Conservation (phyloP, 805 yeast genomes). For the Saccharomycopsis sp. region DNA sequence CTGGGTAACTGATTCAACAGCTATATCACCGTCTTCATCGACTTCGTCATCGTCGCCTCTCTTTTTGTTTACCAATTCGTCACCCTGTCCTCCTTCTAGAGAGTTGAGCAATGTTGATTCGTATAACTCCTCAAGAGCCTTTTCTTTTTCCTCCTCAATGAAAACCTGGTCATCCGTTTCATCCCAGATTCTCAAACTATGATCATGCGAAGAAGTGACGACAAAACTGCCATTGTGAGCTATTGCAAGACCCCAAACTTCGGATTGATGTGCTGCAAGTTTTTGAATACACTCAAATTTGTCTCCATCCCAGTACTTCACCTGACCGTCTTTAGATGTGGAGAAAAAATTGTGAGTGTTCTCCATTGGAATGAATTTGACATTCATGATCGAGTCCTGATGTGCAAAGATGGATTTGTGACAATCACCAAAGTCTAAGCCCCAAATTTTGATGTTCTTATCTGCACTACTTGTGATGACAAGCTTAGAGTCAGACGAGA, state of each 20-base stretch:
- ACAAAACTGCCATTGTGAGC: conserved; percentile 62
- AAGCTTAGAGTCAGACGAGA: conserved; percentile 80
- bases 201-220: conserved; percentile 87
- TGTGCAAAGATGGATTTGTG: conserved; percentile 95
- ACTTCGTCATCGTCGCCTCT: conserved; percentile 32
- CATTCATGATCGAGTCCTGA: conserved; percentile 90
- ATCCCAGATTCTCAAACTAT: conserved; percentile 87
- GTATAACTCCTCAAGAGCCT: conserved; percentile 87
- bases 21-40: conserved; percentile 42
- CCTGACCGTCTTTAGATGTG: conserved; percentile 78
- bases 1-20: conserved; percentile 59
- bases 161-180: conserved; percentile 95
- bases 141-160: conserved; percentile 92
- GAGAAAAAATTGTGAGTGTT: conserved; percentile 86
- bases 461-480: conserved; percentile 94
- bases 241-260: conserved; percentile 89
- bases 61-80: conserved; percentile 32
- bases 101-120: conserved; percentile 74
- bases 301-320: conserved; percentile 98
- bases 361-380: conserved; percentile 58
- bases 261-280: conserved; percentile 79
- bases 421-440: conserved; percentile 97
- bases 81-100: conserved; percentile 52
- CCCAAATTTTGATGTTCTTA: conserved; percentile 97
- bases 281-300: conserved; percentile 92